phyloP scores from a whole-genome alignment of 495 filamentous ascomycete genomes.

The Gamarada debralockiae region DNA sequence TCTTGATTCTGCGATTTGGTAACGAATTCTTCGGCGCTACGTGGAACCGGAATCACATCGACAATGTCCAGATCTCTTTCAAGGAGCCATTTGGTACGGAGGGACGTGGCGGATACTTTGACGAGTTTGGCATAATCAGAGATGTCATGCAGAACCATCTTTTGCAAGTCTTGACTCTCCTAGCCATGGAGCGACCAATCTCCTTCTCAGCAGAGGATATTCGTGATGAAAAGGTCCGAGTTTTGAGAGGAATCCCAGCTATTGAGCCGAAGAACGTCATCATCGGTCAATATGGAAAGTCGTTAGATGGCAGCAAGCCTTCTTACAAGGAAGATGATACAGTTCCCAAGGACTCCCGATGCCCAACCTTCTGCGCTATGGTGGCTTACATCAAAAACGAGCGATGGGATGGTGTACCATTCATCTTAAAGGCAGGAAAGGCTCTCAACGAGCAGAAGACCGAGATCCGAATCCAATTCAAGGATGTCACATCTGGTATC shows the following conservation, averaged over 20 bases:
- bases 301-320: constrained; percentile 94
- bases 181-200: constrained; percentile 98
- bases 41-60: constrained; percentile 99
- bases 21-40: constrained; percentile 99
- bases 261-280: constrained; percentile 99
- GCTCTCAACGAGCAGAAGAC: constrained; percentile 99
- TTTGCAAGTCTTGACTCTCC: constrained; percentile 90
- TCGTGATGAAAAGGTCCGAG: constrained; percentile 97
- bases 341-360: constrained; percentile 93
- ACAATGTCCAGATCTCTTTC: constrained; percentile 98
- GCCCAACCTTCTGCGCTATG: constrained; percentile 96
- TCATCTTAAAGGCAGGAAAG: constrained; percentile 99
- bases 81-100: constrained; percentile 99
- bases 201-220: constrained; percentile 98
- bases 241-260: constrained; percentile 85
- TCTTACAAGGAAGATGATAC: constrained; percentile 99
- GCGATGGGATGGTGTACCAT: constrained; percentile 98
- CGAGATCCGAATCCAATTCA: constrained; percentile 98
- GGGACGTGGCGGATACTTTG: constrained; percentile 97
- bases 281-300: constrained; percentile 97
- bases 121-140: constrained; percentile 99
- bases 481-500: constrained; percentile 97
- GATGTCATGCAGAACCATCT: constrained; percentile 99
- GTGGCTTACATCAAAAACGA: constrained; percentile 99
- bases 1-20: constrained; percentile 95